Evolutionary conservation across 176 grass and related monocot genomes (phyloP), one percentile per base, ranked within the genome.

Genomic region (Cenchrus purpureus): DNA sequence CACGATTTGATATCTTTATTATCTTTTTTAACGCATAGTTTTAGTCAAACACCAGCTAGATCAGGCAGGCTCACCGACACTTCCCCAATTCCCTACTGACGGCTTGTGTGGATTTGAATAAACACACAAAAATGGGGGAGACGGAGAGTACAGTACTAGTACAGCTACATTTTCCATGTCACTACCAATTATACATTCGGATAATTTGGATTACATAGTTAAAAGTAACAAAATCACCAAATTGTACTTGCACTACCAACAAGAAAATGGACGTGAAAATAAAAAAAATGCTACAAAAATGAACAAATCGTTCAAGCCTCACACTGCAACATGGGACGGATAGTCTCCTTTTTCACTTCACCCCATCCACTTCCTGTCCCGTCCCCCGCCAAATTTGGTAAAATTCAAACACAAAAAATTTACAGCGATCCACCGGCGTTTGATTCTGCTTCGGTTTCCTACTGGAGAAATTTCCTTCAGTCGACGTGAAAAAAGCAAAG

Each of bases 361-460:
- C 46, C 54, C 1, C 57, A 2, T 28, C 50, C 50, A 53, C 74
- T 62, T 40, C 10, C 58, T 48, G 52, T n/a, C 40, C 37, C 37
- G 37, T 40, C 68, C 82, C 71, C 78, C 71, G 71, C 82, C 82
- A 85, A 88, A 85, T 85, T 88, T 81, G 55, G 82, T 81, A 71
- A 65, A 85, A 59, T 91, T 80, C 89, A 91, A 91, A 91, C 32
- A 31, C 29, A 71, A 78, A 71, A 71, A 78, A 79, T 91, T 71
- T 91, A 91, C 89, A 88, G 85, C 85, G 46, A 58, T 0, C 25
- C 25, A 25, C 82, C 48, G 54, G 74, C 76, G 54, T 71, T 84
- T 87, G 89, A 80, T 91, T 83, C 51, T 48, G 71, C 19, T 82
- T 50, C 71, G 43, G 62, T 45, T 85, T 77, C 65, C 79, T 73